Conservation (phyloP, 176 grass and related monocot genomes). For the Oryza nivara region DNA sequence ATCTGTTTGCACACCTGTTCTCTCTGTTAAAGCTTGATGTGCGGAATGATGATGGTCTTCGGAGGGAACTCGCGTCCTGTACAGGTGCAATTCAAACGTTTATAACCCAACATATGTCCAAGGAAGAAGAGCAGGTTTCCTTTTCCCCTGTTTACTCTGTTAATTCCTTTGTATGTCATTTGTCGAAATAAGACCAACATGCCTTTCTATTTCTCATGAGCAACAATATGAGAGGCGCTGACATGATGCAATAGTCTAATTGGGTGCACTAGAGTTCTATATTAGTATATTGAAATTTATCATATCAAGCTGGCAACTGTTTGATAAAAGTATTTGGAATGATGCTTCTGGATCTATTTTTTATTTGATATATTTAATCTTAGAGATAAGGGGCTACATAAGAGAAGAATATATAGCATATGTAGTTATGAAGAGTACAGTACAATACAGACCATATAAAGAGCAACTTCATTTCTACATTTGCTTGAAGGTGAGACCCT, state of each 20-base stretch:
- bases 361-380: not conserved
- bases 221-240: not conserved
- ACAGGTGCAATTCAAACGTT: conserved; percentile 74
- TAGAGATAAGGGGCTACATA: not conserved
- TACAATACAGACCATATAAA: not conserved
- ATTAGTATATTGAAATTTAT: not conserved
- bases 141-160: not conserved
- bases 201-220: conserved; percentile 3
- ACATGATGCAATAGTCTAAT: not conserved
- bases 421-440: not conserved
- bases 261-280: not conserved
- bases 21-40: conserved; percentile 59
- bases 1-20: conserved; percentile 71
- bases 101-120: conserved; percentile 88
- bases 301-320: conserved; percentile 1
- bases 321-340: not conserved
- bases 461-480: not conserved
- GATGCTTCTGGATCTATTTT: not conserved
- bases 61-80: conserved; percentile 79
- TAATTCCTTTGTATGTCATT: not conserved
- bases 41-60: conserved; percentile 41
- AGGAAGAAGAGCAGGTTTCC: conserved; percentile 90
- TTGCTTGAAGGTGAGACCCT: not conserved
- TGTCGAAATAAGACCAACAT: not conserved
- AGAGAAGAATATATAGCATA: not conserved